Evolutionary conservation across 176 grass and related monocot species (phyloP).

Genomic region (Lolium rigidum): DNA sequence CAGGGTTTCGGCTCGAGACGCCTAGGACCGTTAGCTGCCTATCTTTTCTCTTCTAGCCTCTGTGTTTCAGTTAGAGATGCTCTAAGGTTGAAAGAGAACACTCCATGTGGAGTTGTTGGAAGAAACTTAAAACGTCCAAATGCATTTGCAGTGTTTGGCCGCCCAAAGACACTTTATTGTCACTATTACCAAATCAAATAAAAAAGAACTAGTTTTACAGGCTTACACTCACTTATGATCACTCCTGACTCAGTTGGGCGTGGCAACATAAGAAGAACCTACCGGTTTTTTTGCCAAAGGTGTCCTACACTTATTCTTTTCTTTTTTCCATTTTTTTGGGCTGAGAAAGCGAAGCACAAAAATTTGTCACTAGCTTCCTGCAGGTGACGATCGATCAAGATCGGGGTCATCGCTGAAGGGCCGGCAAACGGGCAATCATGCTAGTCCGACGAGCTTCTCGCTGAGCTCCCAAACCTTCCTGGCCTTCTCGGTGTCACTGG

Average conservation of each 20-base stretch:
- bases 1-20: too few species aligned
- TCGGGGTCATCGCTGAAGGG: neutral
- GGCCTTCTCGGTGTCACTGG: slow-evolving; percentile 85
- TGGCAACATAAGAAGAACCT: neutral
- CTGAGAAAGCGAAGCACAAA: neutral
- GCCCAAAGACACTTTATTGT: slow-evolving; percentile 38
- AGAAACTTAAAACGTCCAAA: neutral
- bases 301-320: neutral
- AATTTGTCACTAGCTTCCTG: slow-evolving; percentile 21
- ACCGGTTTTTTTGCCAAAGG: neutral
- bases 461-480: slow-evolving; percentile 90
- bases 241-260: neutral
- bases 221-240: slow-evolving; percentile 18
- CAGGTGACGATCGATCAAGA: neutral
- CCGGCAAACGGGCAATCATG: slow-evolving; percentile 8
- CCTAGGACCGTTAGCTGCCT: too few species aligned
- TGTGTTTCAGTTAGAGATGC: too few species aligned
- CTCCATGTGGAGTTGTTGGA: neutral
- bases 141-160: neutral
- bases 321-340: neutral
- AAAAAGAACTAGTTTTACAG: slow-evolving; percentile 45
- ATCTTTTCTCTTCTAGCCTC: too few species aligned
- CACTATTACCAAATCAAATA: slow-evolving; percentile 24
- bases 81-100: too few species aligned
- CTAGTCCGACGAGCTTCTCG: slow-evolving; percentile 88